Evolutionary conservation across 148 eudicot genomes (phyloP).

Genomic region (Dianthus caryophyllus): DNA sequence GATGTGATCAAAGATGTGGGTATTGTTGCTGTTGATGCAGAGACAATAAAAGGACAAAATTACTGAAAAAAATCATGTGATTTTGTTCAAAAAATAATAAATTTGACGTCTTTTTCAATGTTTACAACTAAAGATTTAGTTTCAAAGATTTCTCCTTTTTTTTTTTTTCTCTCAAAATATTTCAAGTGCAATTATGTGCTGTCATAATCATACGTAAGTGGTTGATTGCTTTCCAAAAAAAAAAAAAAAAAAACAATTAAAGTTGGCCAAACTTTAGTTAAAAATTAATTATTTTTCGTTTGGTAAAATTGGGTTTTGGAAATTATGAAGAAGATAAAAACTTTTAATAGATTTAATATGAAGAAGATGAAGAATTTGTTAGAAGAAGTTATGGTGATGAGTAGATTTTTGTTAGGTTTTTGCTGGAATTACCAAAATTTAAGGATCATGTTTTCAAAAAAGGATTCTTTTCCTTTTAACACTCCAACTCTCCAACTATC

Average conservation of each 20-base stretch:
- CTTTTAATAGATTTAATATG: neutral
- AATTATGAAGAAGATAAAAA: neutral
- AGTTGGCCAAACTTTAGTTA: slow-evolving; percentile 3
- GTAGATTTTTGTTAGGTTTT: neutral
- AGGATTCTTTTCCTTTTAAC: slow-evolving; percentile 15
- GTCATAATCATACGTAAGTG: slow-evolving; percentile 13
- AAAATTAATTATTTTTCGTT: neutral
- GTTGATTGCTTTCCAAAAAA: slow-evolving; percentile 6
- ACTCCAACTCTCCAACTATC: slow-evolving; percentile 9
- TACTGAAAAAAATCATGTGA: neutral
- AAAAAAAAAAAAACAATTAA: neutral
- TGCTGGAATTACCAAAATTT: neutral
- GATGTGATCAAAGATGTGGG: slow-evolving; percentile 17
- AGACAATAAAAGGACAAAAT: slow-evolving; percentile 11
- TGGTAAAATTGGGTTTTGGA: slow-evolving; percentile 1
- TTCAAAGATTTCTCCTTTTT: slow-evolving; percentile 6
- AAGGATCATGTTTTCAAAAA: slow-evolving; percentile 4
- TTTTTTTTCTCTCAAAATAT: neutral
- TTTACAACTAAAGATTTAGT: neutral
- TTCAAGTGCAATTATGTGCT: neutral
- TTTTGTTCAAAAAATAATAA: too few relatives aligned
- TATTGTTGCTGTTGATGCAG: slow-evolving; percentile 8
- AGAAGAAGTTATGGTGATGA: neutral
- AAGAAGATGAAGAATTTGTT: neutral
- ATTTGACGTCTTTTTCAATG: neutral